Evolutionary conservation across 2,329 filamentous ascomycete genomes (phyloP).

Genomic region (Beauveria australis): DNA sequence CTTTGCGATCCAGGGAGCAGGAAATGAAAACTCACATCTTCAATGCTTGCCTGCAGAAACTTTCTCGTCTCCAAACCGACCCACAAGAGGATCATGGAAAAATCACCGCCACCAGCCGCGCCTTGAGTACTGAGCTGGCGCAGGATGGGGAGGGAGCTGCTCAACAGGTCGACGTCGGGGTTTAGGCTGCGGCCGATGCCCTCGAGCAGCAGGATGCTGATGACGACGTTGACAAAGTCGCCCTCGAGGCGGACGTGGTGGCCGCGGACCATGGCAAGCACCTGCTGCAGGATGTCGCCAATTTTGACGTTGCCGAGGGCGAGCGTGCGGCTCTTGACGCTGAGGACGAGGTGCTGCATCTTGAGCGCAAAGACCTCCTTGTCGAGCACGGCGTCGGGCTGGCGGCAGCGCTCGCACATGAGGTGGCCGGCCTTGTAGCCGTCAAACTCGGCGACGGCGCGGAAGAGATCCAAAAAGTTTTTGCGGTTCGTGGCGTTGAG

Average conservation of each 20-base stretch:
- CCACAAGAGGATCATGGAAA: conserved; percentile 86
- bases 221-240: conserved; percentile 96
- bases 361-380: conserved; percentile 85
- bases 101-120: conserved; percentile 65
- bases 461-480: conserved; percentile 95
- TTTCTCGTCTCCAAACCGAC: conserved; percentile 79
- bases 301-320: conserved; percentile 93
- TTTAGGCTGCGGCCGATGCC: conserved; percentile 86
- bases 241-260: conserved; percentile 94
- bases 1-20: neutral
- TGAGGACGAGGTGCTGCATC: conserved; percentile 92
- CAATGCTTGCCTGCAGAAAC: conserved; percentile 82
- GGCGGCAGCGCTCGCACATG: conserved; percentile 92
- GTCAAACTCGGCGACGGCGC: conserved; percentile 91
- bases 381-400: conserved; percentile 83
- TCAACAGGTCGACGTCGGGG: conserved; percentile 78
- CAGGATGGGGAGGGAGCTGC: conserved; percentile 80
- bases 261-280: conserved; percentile 79
- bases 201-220: conserved; percentile 87
- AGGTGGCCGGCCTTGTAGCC: conserved; percentile 90
- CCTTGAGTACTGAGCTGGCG: conserved; percentile 76
- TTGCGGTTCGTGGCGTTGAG: conserved; percentile 76
- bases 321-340: conserved; percentile 83
- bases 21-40: conserved; percentile 55
- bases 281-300: conserved; percentile 85